Conservation (phyloP, 192 early-diverging fungal species). For the Rhizophagus sp. region DNA sequence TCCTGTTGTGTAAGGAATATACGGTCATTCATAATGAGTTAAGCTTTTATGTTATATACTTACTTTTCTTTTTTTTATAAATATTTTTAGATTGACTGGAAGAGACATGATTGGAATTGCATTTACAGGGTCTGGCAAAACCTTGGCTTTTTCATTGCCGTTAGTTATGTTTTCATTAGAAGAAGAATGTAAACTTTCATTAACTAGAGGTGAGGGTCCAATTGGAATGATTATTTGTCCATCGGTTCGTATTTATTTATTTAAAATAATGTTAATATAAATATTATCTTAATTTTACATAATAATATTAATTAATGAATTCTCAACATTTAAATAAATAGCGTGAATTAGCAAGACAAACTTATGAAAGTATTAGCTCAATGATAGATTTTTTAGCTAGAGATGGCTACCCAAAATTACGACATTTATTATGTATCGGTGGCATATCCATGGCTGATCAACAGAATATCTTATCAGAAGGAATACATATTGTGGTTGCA, state of each 20-base stretch:
- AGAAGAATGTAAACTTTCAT: slow-evolving; percentile 81
- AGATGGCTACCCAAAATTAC: slow-evolving; percentile 71
- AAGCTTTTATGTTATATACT: not conserved
- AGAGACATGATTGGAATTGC: slow-evolving; percentile 99
- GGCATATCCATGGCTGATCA: slow-evolving; percentile 94
- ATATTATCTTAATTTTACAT: not conserved
- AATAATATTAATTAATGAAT: not conserved
- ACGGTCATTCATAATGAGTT: not conserved
- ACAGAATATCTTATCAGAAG: slow-evolving; percentile 64
- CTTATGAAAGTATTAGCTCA: slow-evolving; percentile 77
- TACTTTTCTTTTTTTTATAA: slow-evolving; percentile 4
- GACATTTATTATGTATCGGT: slow-evolving; percentile 88
- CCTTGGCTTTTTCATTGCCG: slow-evolving; percentile 93
- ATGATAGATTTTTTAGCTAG: slow-evolving; percentile 62
- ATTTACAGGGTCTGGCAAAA: slow-evolving; percentile 98
- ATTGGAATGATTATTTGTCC: slow-evolving; percentile 94
- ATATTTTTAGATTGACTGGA: slow-evolving; percentile 61
- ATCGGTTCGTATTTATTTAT: slow-evolving; percentile 56
- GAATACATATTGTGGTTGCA: slow-evolving; percentile 93
- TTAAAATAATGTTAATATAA: too few species aligned
- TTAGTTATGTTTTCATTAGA: slow-evolving; percentile 91
- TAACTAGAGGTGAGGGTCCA: slow-evolving; percentile 86
- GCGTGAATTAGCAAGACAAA: slow-evolving; percentile 95
- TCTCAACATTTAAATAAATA: slow-evolving; percentile 26
- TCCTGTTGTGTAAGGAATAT: slow-evolving; percentile 68